Conservation (phyloP, 2,329 filamentous ascomycete genomes). For the Arthrobotrys musiformis region DNA sequence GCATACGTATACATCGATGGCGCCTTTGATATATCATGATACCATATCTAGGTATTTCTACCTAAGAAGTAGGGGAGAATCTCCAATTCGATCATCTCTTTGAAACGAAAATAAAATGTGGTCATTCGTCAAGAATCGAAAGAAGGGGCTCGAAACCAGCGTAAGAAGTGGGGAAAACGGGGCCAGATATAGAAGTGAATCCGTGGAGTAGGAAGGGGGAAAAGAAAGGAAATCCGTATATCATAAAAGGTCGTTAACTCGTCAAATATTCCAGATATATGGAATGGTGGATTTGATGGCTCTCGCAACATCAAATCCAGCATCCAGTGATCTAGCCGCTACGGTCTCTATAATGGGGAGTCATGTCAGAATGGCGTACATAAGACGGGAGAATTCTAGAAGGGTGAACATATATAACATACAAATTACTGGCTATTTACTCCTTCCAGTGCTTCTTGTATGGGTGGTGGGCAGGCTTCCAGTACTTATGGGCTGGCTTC, state of each 20-base stretch:
- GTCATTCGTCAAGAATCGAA: constrained; percentile 1
- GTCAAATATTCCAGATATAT: not conserved
- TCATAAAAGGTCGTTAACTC: not conserved
- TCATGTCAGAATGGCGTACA: not conserved
- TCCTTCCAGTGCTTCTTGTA: constrained; percentile 1
- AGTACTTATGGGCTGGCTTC: not conserved
- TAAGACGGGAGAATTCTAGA: no score
- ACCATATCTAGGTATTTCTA: not conserved
- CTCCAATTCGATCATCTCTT: not conserved
- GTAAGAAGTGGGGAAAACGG: not conserved
- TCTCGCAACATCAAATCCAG: not conserved
- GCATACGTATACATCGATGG: not conserved
- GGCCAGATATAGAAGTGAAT: not conserved
- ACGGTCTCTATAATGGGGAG: not conserved
- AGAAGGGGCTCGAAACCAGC: not conserved
- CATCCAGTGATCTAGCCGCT: not conserved
- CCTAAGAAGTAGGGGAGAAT: not conserved
- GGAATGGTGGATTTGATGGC: not conserved
- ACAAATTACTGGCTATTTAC: not conserved
- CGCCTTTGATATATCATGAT: not conserved
- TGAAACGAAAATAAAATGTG: not conserved
- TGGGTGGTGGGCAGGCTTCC: not conserved
- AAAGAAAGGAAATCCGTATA: not conserved
- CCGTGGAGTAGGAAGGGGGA: no score
- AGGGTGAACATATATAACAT: not conserved